Base-by-base conservation (phyloP, 768 basidiomycete genomes). In the Amanita rubescens region DNA sequence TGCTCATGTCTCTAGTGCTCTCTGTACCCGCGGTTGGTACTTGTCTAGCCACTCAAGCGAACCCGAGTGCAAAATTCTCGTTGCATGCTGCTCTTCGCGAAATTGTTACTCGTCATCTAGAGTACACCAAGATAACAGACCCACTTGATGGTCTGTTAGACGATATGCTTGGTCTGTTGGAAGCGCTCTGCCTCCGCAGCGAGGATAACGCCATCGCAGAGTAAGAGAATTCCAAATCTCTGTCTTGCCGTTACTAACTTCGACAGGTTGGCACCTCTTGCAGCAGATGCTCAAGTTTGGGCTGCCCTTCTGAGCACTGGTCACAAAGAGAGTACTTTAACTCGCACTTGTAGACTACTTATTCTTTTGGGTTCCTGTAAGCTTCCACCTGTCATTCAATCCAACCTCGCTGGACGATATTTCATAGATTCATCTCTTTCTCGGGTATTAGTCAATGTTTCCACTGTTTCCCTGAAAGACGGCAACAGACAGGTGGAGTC, bases 301-400 rank as follows among this genome's bases (percentile, higher is more conserved):
- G 63, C 71, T 49, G 69, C 64, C 12, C 66, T 90, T 20, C 66
- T 89, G 14, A 69, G 79, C 55, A 58, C 70, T 5, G 65, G 68
- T 20, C 84, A 83, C 49, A 79, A 84, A 2, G 55, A 61, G 4
- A 76, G 76, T 71, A 63, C 87, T 24, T 63, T 87, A 7, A 63
- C 68, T 44, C 71, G 74, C 11, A 70, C 73, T 35, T 66, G 74
- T 15, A 75, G 78, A n/a, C 57, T 84, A 12, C 66, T 90, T 24
- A 63, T 77, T 15, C 64, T 81, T 50, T 62, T 87, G 37, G 78
- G 79, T 17, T 78, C 78, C 33, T 73, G 81, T 84, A 59, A 56
- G 82, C 57, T 33, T 45, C 52, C 6, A 11, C 38, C 45, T 24
- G 20, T 48, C 41, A 15, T 19, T 32, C 27, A 6, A 55, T 14